Evolutionary conservation across 1,139 yeast genomes (phyloP), one percentile per base, ranked within the genome.

Genomic region (Sugiyamaella paludigena): DNA sequence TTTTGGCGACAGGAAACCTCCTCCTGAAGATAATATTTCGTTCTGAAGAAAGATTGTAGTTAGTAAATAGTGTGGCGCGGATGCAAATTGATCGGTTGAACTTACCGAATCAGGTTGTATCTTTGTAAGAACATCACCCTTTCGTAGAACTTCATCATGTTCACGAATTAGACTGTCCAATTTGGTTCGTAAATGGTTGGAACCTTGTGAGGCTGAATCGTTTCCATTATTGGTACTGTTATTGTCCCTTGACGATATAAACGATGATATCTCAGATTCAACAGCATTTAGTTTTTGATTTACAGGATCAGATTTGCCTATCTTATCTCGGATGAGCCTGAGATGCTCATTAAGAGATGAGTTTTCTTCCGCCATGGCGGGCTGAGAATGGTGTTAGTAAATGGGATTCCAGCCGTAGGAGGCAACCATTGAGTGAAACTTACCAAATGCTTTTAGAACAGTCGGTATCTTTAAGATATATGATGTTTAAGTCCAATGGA

Each of bases 211-310:
- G 28, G 35, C 16, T 30, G 43, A 30, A 9, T 41, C 26, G 12
- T 49, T 30, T 8, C 15, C 36, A 13, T 38, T 38, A 13, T 29
- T n/a, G n/a, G n/a, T n/a, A n/a, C n/a, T n/a, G n/a, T n/a, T 40
- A 15, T 37, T 31, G 11, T 42, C 49, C 10, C 36, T 26, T n/a
- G 37, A 26, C n/a, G 36, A 34, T 26, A 50, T 45, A 32, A 44
- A 44, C 26, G 46, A 46, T 9, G 50, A 45, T 32, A 56, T 45
- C 45, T 55, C 54, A 9, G 51, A 34, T 32, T 55, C 58, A 24
- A 47, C 54, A 13, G 49, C 52, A 28, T 48, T 47, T 36, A 57
- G 51, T 10, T 58, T 46, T 10, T 49, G 43, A 29, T 54, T 52
- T 12, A 55, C 47, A 10, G 49, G 34, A 29, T 49, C 58, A 13